Evolutionary conservation across 2,329 filamentous ascomycete species (phyloP), one percentile per base, ranked within the genome.

Genomic region (Fusarium dimerum): DNA sequence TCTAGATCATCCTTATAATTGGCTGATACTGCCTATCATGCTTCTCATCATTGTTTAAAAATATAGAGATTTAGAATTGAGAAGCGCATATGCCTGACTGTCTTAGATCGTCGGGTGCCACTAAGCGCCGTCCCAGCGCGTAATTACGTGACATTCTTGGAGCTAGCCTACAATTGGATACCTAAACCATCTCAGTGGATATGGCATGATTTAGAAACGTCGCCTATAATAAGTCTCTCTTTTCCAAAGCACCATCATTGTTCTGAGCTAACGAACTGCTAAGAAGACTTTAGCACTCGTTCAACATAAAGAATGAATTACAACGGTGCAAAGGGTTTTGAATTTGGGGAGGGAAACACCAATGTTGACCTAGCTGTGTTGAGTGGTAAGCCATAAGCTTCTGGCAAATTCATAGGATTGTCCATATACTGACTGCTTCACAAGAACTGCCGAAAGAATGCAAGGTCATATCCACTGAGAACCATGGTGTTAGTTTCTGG

Each of bases 401-500:
- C 36, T 48, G 20, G 9, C 32, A 18, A 11, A 10, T 36, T 40
- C 42, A 46, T 18, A 34, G 26, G 38, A 41, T 47, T 20, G 48
- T 54, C 36, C 32, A 44, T 18, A 32, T 30, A 43, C 29, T 51
- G 43, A 53, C 40, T 32, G 20, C 38, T 45, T 48, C 55, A 18
- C 26, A 57, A 71, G 69, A 63, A 52, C 59, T 73, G 18, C 70
- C 70, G 11, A n/a, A 57, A 42, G 65, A 59, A n/a, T 69, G 69
- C 47, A 58, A 44, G 43, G 61, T 73, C 16, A 30, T 63, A 29
- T 67, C 65, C 32, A 68, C 64, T n/a, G 51, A 66, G 41, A 51
- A 40, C 20, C 68, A 73, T 55, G 68, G 69, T 17, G 60, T 62
- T 7, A 73, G 70, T 57, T 71, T 69, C 51, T 75, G 70, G 71